phyloP scores from a whole-genome alignment of 2,329 filamentous ascomycete genomes.

The Thelonectria discophora region DNA sequence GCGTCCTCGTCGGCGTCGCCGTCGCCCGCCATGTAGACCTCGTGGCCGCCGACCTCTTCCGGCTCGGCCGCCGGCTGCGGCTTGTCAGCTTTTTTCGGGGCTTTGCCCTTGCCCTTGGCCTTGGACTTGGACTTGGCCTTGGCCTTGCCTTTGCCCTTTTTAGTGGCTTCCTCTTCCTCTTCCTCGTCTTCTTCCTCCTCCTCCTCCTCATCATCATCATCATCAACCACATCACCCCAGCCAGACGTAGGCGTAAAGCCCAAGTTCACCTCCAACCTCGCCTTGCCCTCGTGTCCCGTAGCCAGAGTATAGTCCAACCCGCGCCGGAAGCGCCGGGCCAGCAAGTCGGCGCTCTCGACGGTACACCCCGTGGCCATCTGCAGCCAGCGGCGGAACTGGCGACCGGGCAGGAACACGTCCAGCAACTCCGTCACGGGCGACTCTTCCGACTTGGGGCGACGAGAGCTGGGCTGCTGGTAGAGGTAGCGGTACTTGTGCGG shows the following conservation, averaged over 20 bases:
- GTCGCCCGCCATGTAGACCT: constrained; percentile 93
- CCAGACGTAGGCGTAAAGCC: constrained; percentile 85
- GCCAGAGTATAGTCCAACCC: constrained; percentile 94
- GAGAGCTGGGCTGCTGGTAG: constrained; percentile 70
- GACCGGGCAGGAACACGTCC: constrained; percentile 83
- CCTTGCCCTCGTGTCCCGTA: constrained; percentile 79
- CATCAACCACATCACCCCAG: constrained; percentile 77
- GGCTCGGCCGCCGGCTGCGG: constrained; percentile 48
- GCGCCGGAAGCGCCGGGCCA: constrained; percentile 87
- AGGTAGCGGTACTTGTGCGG: constrained; percentile 96
- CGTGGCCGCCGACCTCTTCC: constrained; percentile 76
- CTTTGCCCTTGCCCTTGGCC: constrained; percentile 41
- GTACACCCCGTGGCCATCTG: constrained; percentile 80
- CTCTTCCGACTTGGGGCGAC: constrained; percentile 51
- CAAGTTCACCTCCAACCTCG: constrained; percentile 86
- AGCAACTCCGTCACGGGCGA: constrained; percentile 80
- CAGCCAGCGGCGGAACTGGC: constrained; percentile 90
- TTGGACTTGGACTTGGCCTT: constrained; percentile 42
- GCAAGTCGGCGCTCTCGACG: constrained; percentile 76
- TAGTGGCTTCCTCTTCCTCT: constrained; percentile 52
- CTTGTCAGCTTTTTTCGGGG: constrained; percentile 36
- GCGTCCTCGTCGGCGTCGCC: constrained; percentile 78
- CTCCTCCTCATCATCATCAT: constrained; percentile 53
- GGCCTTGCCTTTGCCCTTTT: constrained; percentile 48
- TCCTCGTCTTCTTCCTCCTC: constrained; percentile 49